Evolutionary conservation across 768 basidiomycete genomes (phyloP).

Genomic region (Tricholoma flavovirens): DNA sequence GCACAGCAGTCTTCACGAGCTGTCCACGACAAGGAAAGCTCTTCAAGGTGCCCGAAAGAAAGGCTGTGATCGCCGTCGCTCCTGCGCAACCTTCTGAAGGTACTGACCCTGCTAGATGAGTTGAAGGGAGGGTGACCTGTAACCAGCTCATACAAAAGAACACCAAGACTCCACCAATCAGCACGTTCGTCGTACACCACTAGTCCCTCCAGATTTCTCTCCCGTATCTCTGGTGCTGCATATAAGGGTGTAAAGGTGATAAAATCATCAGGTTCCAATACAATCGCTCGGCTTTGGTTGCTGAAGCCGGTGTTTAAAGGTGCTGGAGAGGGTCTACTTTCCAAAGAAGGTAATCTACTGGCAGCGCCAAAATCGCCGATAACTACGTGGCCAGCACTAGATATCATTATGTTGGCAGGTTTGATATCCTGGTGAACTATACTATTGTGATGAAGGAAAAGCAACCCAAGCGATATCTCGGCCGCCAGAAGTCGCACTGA

Average conservation of each 20-base stretch:
- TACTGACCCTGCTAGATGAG: background rate
- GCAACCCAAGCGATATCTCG: constrained; percentile 28
- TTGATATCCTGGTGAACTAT: constrained; percentile 70
- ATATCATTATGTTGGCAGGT: constrained; percentile 57
- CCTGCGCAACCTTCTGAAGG: constrained; percentile 3
- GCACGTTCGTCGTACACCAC: constrained; percentile 26
- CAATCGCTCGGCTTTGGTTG: constrained; percentile 13
- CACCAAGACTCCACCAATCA: constrained; percentile 35
- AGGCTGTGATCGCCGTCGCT: constrained; percentile 18
- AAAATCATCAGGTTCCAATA: constrained; percentile 18
- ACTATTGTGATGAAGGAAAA: constrained; percentile 48
- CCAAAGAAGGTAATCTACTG: constrained; percentile 16
- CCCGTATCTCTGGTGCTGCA: constrained; percentile 29
- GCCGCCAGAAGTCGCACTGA: constrained; percentile 25
- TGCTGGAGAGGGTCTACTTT: background rate
- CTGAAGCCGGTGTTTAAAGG: too few species aligned
- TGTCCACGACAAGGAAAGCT: constrained; percentile 6
- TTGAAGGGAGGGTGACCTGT: constrained; percentile 22
- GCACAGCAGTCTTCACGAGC: constrained; percentile 3
- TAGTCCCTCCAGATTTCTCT: constrained; percentile 18
- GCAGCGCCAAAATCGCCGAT: constrained; percentile 65
- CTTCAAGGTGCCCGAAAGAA: constrained; percentile 19
- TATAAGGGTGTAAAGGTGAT: constrained; percentile 30
- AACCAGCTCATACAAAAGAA: constrained; percentile 26
- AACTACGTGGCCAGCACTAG: constrained; percentile 40